Conservation (phyloP, 2,329 filamentous ascomycete species). For the Fusarium virguliforme region DNA sequence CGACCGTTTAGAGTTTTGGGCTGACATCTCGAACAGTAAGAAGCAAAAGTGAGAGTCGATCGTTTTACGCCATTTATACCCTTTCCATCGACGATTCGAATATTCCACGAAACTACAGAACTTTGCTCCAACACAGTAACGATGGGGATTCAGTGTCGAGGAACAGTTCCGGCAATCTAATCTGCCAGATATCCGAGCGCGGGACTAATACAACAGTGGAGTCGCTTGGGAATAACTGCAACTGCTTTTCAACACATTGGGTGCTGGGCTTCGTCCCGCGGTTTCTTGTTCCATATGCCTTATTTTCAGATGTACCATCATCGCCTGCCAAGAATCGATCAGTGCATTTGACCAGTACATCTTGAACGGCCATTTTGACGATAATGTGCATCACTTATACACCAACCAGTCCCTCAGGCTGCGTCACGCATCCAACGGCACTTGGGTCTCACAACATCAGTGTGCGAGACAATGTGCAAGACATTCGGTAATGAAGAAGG, state of each 20-base stretch:
- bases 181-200: background rate
- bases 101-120: constrained; percentile 12
- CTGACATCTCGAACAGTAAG: constrained; percentile 44
- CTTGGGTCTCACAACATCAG: constrained; percentile 8
- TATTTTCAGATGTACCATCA: background rate
- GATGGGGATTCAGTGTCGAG: constrained; percentile 3
- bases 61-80: constrained; percentile 11
- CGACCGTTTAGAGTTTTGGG: constrained; percentile 1
- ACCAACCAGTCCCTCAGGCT: background rate
- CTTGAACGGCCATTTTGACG: constrained; percentile 10
- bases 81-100: constrained; percentile 10
- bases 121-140: constrained; percentile 8
- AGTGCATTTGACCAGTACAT: constrained; percentile 4
- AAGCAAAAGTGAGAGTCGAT: constrained; percentile 43
- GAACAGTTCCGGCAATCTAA: background rate
- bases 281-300: background rate
- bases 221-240: background rate
- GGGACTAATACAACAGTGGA: background rate
- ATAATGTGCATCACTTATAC: constrained; percentile 12
- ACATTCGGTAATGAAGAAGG: constrained; percentile 14
- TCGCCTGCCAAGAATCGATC: constrained; percentile 5
- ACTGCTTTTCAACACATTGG: background rate
- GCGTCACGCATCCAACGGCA: constrained; percentile 10
- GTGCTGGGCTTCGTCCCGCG: background rate
- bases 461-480: background rate